A percentile compares a stretch with the other conserved stretches of the same genome.
phyloP scores from a whole-genome alignment of 2,329 filamentous ascomycete genomes.

The Aspergillus texensis region DNA sequence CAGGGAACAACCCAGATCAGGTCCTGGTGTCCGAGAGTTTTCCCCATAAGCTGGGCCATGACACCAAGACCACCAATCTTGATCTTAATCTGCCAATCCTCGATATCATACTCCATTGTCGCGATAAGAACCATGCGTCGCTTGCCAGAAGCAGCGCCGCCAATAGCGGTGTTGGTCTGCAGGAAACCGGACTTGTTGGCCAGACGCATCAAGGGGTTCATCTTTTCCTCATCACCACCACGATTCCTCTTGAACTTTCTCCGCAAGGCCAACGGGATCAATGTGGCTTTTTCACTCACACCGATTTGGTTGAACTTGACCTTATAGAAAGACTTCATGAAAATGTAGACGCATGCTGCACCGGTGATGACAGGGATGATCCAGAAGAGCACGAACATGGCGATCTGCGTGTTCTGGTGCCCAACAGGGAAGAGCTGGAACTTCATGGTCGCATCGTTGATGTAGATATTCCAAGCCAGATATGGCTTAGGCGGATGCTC shows the following conservation, averaged over 20 bases:
- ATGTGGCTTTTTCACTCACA: slow-evolving; percentile 52
- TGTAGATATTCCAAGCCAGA: slow-evolving; percentile 57
- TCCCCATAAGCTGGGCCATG: slow-evolving; percentile 71
- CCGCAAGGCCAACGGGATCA: slow-evolving; percentile 41
- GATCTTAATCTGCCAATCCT: slow-evolving; percentile 70
- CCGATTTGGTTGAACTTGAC: slow-evolving; percentile 66
- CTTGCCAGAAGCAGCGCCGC: slow-evolving; percentile 29
- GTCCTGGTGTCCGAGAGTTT: slow-evolving; percentile 65
- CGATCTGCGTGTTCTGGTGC: slow-evolving; percentile 42
- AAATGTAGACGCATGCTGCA: slow-evolving; percentile 55
- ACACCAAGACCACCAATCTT: slow-evolving; percentile 72
- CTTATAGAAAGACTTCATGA: slow-evolving; percentile 64
- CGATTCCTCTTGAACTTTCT: slow-evolving; percentile 36
- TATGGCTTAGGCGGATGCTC: slow-evolving; percentile 56
- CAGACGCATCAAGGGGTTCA: slow-evolving; percentile 38
- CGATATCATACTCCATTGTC: slow-evolving; percentile 73
- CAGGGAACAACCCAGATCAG: slow-evolving; percentile 67
- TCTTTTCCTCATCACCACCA: slow-evolving; percentile 31
- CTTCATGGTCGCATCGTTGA: slow-evolving; percentile 62
- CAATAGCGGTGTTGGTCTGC: slow-evolving; percentile 40
- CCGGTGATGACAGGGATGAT: slow-evolving; percentile 57
- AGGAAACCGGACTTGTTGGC: slow-evolving; percentile 41
- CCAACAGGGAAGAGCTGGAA: slow-evolving; percentile 48
- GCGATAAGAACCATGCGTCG: slow-evolving; percentile 64
- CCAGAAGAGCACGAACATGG: slow-evolving; percentile 57